These are phyloP conservation scores for Gaeumannomyces sp. DNA, from an alignment of 2,329 filamentous ascomycete species.

Conservation along the genomic window DNA sequence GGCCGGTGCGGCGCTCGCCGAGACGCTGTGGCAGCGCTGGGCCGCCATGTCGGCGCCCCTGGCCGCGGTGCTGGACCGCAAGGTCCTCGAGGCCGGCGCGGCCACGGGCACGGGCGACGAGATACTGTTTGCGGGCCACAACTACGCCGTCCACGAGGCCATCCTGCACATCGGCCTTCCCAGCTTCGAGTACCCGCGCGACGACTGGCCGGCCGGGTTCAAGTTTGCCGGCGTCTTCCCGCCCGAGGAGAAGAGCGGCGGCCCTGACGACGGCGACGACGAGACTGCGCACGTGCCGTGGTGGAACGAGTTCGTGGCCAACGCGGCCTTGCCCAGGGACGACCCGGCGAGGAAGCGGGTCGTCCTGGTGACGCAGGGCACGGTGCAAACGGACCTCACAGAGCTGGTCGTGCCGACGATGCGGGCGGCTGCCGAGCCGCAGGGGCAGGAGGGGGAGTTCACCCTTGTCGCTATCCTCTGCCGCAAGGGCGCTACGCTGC, in stretches of 20 bases:
- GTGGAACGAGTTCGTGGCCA: slow-evolving; percentile 28
- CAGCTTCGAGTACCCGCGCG: slow-evolving; percentile 30
- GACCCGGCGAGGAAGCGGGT: slow-evolving; percentile 21
- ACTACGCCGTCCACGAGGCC: slow-evolving; percentile 28
- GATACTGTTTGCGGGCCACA: slow-evolving; percentile 26
- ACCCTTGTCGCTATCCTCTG: slow-evolving; percentile 31
- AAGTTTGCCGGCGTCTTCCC: slow-evolving; percentile 29
- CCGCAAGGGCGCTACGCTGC: slow-evolving; percentile 24
- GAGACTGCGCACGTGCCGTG: slow-evolving; percentile 18
- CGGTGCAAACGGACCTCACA: slow-evolving; percentile 30
- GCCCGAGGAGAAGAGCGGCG: slow-evolving; percentile 8
- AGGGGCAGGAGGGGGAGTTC: slow-evolving; percentile 17
- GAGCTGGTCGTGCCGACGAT: slow-evolving; percentile 33
- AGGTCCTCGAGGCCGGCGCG: slow-evolving; percentile 25
- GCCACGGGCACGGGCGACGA: slow-evolving; percentile 10
- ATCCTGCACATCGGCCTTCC: slow-evolving; percentile 32
- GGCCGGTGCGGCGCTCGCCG: slow-evolving; percentile 20
- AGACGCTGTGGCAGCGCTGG: slow-evolving; percentile 26
- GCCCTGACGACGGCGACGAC: neutral
- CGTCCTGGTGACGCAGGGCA: slow-evolving; percentile 33
- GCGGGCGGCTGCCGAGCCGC: slow-evolving; percentile 20
- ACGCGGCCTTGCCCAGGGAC: slow-evolving; percentile 16
- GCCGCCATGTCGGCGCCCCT: slow-evolving; percentile 17
- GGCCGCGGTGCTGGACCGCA: slow-evolving; percentile 21
- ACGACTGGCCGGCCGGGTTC: slow-evolving; percentile 29